Percentiles rank a stretch among this genome's conserved stretches.
These are phyloP conservation scores for Ogataea allantospora DNA, from an alignment of 805 yeast genomes.

Conservation along the genomic window DNA sequence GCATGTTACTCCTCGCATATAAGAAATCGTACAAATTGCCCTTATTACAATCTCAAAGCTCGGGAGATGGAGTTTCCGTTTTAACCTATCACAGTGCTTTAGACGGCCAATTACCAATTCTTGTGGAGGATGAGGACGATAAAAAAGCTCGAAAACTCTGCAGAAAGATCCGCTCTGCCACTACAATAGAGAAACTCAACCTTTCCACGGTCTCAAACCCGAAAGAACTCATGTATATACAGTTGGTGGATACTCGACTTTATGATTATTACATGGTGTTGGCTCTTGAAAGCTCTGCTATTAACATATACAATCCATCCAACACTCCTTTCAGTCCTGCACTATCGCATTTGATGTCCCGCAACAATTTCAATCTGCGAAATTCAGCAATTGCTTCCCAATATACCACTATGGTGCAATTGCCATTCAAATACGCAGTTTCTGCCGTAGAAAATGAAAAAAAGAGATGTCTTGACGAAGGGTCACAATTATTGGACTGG, in stretches of 20 bases:
- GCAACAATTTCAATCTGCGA: constrained; percentile 30
- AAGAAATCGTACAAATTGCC: constrained; percentile 48
- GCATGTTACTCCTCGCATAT: constrained; percentile 44
- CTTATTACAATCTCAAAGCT: constrained; percentile 13
- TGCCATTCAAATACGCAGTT: constrained; percentile 6
- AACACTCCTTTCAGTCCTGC: constrained; percentile 5
- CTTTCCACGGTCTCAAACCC: constrained; percentile 32
- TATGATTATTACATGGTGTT: constrained; percentile 37
- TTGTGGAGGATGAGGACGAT: constrained; percentile 47
- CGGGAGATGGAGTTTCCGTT: constrained; percentile 32
- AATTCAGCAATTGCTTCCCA: constrained; percentile 32
- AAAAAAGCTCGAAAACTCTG: constrained; percentile 30
- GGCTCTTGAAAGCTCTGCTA: constrained; percentile 5
- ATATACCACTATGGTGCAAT: constrained; percentile 6
- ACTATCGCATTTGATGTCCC: constrained; percentile 9
- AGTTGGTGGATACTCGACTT: constrained; percentile 45
- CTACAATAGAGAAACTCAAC: constrained; percentile 37
- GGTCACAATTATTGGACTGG: constrained; percentile 13
- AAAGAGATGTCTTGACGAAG: constrained; percentile 16
- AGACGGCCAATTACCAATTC: constrained; percentile 51
- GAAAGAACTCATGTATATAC: constrained; percentile 36
- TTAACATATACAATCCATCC: constrained; percentile 6
- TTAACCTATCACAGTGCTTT: constrained; percentile 50
- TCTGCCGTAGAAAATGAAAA: constrained; percentile 15
- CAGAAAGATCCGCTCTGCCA: constrained; percentile 38